Percentiles rank a stretch among this genome's conserved stretches.
These are phyloP conservation scores for Avena sativa DNA, from an alignment of 176 grass and related monocot species.

Conservation along the genomic window DNA sequence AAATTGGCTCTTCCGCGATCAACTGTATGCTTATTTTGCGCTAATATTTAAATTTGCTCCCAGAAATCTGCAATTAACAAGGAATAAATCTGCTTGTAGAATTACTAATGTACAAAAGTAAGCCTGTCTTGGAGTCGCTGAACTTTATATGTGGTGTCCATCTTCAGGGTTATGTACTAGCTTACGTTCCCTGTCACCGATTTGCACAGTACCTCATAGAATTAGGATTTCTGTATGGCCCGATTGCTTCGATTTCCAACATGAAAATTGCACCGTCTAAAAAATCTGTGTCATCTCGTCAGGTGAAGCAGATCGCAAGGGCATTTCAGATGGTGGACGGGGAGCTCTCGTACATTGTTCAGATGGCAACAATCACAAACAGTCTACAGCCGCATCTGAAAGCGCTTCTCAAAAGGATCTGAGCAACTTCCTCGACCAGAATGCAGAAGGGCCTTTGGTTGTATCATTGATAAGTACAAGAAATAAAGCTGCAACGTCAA, in stretches of 20 bases:
- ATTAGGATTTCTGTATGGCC: not conserved
- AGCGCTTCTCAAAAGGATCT: slow-evolving; percentile 75
- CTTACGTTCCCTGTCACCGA: not conserved
- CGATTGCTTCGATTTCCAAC: not conserved
- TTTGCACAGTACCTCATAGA: not conserved
- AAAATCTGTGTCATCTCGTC: slow-evolving; percentile 7
- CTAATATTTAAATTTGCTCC: no score
- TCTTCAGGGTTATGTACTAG: not conserved
- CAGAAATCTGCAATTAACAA: not conserved
- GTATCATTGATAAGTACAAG: not conserved
- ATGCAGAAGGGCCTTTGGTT: not conserved
- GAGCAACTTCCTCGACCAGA: not conserved
- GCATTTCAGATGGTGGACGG: slow-evolving; percentile 58
- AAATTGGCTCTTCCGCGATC: not conserved
- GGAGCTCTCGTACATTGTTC: slow-evolving; percentile 72
- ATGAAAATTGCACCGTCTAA: not conserved
- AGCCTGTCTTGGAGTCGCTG: not conserved
- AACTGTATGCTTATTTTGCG: not conserved
- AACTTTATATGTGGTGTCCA: not conserved
- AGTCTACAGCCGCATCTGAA: slow-evolving; percentile 72
- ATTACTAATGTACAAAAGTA: not conserved
- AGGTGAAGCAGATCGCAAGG: slow-evolving; percentile 91
- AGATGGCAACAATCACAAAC: slow-evolving; percentile 69
- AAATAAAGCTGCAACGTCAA: not conserved
- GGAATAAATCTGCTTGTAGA: not conserved